Evolutionary conservation across 345 rosid genomes (phyloP).

Genomic region (Acer saccharum): DNA sequence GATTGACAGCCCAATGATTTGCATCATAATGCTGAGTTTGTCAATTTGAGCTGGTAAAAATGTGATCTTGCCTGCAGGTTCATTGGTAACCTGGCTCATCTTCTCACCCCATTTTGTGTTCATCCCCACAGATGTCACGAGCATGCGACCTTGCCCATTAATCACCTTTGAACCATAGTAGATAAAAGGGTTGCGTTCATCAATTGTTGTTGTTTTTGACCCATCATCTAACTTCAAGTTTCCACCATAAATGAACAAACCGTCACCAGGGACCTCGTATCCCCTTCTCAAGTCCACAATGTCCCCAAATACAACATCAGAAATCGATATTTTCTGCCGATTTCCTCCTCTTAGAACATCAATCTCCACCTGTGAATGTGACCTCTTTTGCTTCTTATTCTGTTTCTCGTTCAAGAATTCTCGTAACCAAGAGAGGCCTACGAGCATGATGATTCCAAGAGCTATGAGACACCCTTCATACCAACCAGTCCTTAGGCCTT

Average conservation of each 20-base stretch:
- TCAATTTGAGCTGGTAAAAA: slow-evolving; percentile 5
- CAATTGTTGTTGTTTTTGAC: neutral
- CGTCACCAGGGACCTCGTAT: slow-evolving; percentile 9
- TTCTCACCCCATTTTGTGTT: neutral
- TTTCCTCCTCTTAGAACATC: neutral
- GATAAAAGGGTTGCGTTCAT: slow-evolving; percentile 10
- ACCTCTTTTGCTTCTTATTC: neutral
- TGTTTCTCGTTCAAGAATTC: neutral
- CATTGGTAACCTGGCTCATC: slow-evolving; percentile 1
- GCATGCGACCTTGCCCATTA: slow-evolving; percentile 5
- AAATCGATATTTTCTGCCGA: neutral
- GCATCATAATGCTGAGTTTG: neutral
- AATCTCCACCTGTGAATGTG: neutral
- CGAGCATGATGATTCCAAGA: neutral
- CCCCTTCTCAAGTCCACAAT: slow-evolving; percentile 10
- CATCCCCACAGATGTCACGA: slow-evolving; percentile 6
- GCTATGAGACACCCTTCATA: slow-evolving; percentile 4
- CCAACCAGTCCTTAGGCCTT: slow-evolving; percentile 15
- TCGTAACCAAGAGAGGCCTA: neutral
- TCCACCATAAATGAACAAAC: slow-evolving; percentile 7
- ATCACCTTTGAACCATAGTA: slow-evolving; percentile 14
- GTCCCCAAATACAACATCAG: slow-evolving; percentile 11
- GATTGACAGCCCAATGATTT: slow-evolving; percentile 9
- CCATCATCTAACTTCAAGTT: slow-evolving; percentile 10
- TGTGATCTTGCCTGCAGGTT: neutral